phyloP scores from a whole-genome alignment of 129 eudicot species.

The Chrysanthemum lavandulifolium region DNA sequence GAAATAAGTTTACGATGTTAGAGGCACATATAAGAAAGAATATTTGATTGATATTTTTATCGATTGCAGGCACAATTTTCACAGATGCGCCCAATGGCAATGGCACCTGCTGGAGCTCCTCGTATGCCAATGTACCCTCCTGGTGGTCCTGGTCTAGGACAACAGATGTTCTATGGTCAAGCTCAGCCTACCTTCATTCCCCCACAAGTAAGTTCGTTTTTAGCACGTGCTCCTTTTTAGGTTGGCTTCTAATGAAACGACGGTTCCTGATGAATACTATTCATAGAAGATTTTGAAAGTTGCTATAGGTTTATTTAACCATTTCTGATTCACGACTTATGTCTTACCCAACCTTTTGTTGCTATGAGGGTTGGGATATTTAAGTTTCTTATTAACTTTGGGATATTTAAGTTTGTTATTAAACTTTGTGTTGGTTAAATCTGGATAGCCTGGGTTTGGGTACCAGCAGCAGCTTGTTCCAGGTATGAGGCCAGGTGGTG shows the following conservation, averaged over 20 bases:
- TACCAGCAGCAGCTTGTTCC: slow-evolving; percentile 96
- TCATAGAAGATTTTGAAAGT: not conserved
- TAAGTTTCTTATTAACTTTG: too few relatives aligned
- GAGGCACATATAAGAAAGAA: not conserved
- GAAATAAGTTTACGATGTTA: too few relatives aligned
- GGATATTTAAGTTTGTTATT: too few relatives aligned
- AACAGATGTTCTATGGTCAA: slow-evolving; percentile 87
- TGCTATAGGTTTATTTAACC: not conserved
- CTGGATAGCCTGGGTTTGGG: slow-evolving; percentile 78
- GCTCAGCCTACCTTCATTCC: slow-evolving; percentile 87
- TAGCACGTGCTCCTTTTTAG: not conserved
- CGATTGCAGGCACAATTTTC: slow-evolving; percentile 78
- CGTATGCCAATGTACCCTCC: slow-evolving; percentile 95
- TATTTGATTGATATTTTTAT: not conserved
- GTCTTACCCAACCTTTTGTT: not conserved
- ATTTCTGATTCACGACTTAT: not conserved
- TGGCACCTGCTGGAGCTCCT: slow-evolving; percentile 76
- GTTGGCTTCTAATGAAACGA: too few relatives aligned
- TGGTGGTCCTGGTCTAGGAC: slow-evolving; percentile 91
- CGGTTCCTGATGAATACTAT: too few relatives aligned
- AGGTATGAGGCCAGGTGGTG: slow-evolving; percentile 77
- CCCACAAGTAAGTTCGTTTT: slow-evolving; percentile 58
- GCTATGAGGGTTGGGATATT: too few relatives aligned
- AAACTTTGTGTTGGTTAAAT: not conserved
- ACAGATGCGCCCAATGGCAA: slow-evolving; percentile 80